Percentiles rank a stretch among this genome's conserved stretches.
phyloP scores from a whole-genome alignment of 2,329 filamentous ascomycete genomes.

The Lojkania enalia region DNA sequence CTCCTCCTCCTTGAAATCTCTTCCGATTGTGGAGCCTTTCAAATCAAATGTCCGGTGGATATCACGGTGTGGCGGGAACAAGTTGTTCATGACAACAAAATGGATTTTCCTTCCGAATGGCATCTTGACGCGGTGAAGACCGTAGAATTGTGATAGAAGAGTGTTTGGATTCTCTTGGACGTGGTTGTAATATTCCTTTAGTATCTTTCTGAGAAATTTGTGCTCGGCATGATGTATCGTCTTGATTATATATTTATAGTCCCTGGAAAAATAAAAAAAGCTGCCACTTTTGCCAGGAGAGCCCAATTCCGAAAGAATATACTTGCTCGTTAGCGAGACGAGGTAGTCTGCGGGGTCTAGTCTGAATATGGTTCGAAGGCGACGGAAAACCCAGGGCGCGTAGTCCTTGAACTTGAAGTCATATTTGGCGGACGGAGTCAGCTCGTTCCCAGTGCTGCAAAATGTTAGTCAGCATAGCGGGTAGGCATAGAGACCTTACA shows the following conservation, averaged over 20 bases:
- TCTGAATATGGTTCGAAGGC: conserved; percentile 82
- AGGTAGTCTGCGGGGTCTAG: conserved; percentile 97
- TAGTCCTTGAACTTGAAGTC: conserved; percentile 99
- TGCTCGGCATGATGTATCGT: conserved; percentile 96
- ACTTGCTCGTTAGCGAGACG: conserved; percentile 97
- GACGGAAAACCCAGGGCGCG: conserved; percentile 98
- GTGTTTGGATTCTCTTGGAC: conserved; percentile 95
- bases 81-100: conserved; percentile 99
- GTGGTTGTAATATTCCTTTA: conserved; percentile 92
- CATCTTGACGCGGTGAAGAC: conserved; percentile 95
- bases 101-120: conserved; percentile 98
- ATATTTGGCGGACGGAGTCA: conserved; percentile 97
- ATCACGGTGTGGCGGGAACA: conserved; percentile 95
- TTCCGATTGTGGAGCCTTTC: conserved; percentile 92
- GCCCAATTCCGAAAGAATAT: conserved; percentile 94
- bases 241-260: conserved; percentile 99
- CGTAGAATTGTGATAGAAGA: conserved; percentile 95
- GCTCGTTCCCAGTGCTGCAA: conserved; percentile 84
- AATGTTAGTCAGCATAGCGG: conserved; percentile 34
- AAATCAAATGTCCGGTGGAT: conserved; percentile 97
- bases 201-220: conserved; percentile 80
- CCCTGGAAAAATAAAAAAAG: conserved; percentile 99
- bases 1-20: conserved; percentile 88
- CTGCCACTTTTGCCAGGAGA: conserved; percentile 98
- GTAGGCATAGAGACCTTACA: conserved; percentile 61